Evolutionary conservation across 305 asterid species (phyloP), one percentile per base, ranked within the genome.

Genomic region (Striga hermonthica): DNA sequence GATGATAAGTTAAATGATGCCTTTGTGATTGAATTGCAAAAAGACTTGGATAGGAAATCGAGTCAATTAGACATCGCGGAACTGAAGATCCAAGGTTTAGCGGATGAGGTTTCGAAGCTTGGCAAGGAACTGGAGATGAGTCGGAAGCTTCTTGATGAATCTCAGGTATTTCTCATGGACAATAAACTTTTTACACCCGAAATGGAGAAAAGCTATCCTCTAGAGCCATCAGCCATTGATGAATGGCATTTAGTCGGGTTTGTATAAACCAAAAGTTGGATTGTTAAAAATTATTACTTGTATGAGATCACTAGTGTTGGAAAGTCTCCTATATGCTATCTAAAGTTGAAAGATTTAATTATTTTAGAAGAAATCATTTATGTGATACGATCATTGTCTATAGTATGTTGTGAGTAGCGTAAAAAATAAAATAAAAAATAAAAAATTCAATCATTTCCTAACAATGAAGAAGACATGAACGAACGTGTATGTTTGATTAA

Each of bases 101-200:
- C 57, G 56, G 95, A 86, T 56, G 95, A 94, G 80, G 82, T 84
- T 38, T 72, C 84, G 64, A 85, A 84, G 76, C 87, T 88, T 54
- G 86, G 72, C 49, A 78, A 78, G 80, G 95, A 88, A 73, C 67
- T 94, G 85, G 99, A 88, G 85, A 79, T 75, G 64, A 86, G 79
- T 66, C 82, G 70, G 68, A 86, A 94, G 81, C 89, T 94, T 62
- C 95, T 90, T 48, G 93, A 86, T 68, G 97, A 94, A 83, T 90
- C 99, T 72, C 99, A 90, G 99, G 99, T 93, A 88, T 62, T 11
- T 54, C 69, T 40, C 76, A 64, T 64, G 50, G 36, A 52, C 54
- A 50, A 35, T 50, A 62, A 38, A 58, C 58, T 56, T 52, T 57
- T 47, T 22, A 7, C 35, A 31, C 7, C 14, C 57, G 16, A 52